Conservation (phyloP, 768 basidiomycete species). For the Termitomyces sp. region DNA sequence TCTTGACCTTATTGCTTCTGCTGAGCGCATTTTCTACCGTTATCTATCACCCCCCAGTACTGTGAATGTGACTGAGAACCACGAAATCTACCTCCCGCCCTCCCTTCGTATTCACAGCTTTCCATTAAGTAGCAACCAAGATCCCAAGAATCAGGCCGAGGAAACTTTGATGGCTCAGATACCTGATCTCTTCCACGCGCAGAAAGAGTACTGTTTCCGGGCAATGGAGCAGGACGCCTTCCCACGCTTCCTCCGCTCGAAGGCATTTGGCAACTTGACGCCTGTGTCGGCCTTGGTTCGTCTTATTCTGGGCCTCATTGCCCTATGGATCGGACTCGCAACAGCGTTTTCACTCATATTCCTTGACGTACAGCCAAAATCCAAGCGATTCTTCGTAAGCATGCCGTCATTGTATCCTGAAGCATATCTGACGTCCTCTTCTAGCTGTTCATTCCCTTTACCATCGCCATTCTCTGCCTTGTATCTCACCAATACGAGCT, state of each 20-base stretch:
- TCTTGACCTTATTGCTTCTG: constrained; percentile 83
- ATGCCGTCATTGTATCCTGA: background rate
- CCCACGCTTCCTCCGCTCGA: constrained; percentile 89
- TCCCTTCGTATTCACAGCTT: constrained; percentile 88
- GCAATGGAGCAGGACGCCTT: constrained; percentile 96
- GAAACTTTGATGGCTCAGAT: constrained; percentile 77
- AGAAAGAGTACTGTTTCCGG: constrained; percentile 96
- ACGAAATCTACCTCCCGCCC: constrained; percentile 97
- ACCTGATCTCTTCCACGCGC: constrained; percentile 95
- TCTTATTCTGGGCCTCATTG: constrained; percentile 76
- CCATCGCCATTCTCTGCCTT: constrained; percentile 83
- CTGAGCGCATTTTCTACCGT: constrained; percentile 93
- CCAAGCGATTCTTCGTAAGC: constrained; percentile 92
- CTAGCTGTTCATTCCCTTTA: constrained; percentile 93
- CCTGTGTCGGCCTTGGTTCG: constrained; percentile 85
- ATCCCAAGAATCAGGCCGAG: constrained; percentile 68
- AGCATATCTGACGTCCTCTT: constrained; percentile 1
- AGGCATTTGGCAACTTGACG: constrained; percentile 97
- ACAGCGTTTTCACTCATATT: constrained; percentile 90
- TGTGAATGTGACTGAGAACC: constrained; percentile 79
- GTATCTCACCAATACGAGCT: constrained; percentile 96
- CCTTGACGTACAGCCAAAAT: constrained; percentile 88
- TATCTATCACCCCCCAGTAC: constrained; percentile 84
- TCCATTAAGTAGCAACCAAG: constrained; percentile 69
- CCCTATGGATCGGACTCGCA: constrained; percentile 94